Percentiles rank a stretch among this genome's conserved stretches.
phyloP scores from a whole-genome alignment of 2,329 filamentous ascomycete species.

The Cordyceps pruinosa region DNA sequence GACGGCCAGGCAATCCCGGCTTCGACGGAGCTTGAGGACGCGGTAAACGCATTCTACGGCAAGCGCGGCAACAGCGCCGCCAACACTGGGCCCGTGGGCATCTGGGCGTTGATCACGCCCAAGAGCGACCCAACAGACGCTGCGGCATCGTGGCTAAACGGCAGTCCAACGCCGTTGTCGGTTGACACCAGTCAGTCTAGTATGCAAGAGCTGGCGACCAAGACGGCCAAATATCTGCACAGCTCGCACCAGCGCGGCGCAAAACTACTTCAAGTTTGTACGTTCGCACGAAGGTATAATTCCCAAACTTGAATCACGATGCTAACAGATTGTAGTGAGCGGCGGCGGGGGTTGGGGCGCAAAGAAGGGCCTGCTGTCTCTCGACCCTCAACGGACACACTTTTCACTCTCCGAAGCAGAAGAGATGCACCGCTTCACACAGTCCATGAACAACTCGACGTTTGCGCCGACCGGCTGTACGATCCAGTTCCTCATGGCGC shows the following conservation, averaged over 20 bases:
- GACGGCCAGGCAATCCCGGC: constrained; percentile 48
- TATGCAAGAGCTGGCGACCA: constrained; percentile 17
- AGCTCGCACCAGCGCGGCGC: constrained; percentile 35
- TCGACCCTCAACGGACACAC: constrained; percentile 62
- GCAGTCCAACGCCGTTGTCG: constrained; percentile 2
- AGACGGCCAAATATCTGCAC: constrained; percentile 24
- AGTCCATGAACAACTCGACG: constrained; percentile 38
- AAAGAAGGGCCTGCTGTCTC: constrained; percentile 70
- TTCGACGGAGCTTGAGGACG: constrained; percentile 62
- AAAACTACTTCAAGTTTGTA: constrained; percentile 40
- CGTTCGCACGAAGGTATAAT: constrained; percentile 17
- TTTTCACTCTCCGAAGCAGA: constrained; percentile 40
- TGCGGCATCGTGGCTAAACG: constrained; percentile 11
- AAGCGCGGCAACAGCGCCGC: constrained; percentile 21
- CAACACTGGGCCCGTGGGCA: constrained; percentile 42
- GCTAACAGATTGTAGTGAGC: constrained; percentile 45
- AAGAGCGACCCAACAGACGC: constrained; percentile 14
- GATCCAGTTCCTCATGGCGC: constrained; percentile 57
- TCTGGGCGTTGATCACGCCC: constrained; percentile 68
- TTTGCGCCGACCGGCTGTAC: constrained; percentile 57
- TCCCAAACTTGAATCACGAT: neutral
- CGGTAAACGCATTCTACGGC: constrained; percentile 53
- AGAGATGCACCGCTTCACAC: constrained; percentile 47
- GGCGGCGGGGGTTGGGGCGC: constrained; percentile 80
- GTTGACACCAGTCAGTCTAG: constrained; percentile 12